These are phyloP conservation scores for Penicillium longicatenatum DNA, from an alignment of 495 filamentous ascomycete genomes.

Conservation along the genomic window DNA sequence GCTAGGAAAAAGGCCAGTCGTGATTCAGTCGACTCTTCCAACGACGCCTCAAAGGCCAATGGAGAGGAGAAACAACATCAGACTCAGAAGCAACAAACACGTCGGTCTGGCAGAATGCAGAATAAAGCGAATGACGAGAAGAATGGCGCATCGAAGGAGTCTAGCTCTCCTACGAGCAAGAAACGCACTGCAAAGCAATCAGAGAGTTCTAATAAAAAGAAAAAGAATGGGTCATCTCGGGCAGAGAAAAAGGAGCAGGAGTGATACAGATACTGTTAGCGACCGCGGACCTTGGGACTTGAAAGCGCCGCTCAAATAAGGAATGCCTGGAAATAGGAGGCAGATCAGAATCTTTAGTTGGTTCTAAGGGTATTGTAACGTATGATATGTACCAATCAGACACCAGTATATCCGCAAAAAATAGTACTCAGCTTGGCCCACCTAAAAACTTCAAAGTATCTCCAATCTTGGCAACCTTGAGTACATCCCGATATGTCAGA, in stretches of 20 bases:
- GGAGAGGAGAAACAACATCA: background rate
- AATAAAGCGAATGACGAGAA: conserved; percentile 1
- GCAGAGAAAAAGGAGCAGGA: conserved; percentile 5
- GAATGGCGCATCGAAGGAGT: background rate
- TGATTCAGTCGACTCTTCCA: background rate
- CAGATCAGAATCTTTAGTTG: too few species aligned
- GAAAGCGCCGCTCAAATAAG: too few species aligned
- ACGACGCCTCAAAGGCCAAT: background rate
- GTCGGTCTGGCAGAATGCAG: background rate
- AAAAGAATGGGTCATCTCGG: background rate
- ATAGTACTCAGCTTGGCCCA: background rate
- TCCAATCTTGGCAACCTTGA: conserved; percentile 79
- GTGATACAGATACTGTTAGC: too few species aligned
- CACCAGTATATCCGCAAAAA: background rate
- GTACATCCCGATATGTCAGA: conserved; percentile 90
- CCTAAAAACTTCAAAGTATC: conserved; percentile 63
- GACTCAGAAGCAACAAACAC: background rate
- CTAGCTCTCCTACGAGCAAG: background rate
- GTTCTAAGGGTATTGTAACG: background rate
- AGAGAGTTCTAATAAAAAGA: conserved; percentile 11
- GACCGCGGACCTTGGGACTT: too few species aligned
- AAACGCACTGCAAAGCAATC: conserved; percentile 16
- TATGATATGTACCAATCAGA: background rate
- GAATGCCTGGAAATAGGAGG: too few species aligned
- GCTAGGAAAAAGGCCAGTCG: conserved; percentile 31